A percentile compares a stretch with the other conserved stretches of the same genome.
Conservation (phyloP, 495 filamentous ascomycete genomes). For the Penicillium odoratum region DNA sequence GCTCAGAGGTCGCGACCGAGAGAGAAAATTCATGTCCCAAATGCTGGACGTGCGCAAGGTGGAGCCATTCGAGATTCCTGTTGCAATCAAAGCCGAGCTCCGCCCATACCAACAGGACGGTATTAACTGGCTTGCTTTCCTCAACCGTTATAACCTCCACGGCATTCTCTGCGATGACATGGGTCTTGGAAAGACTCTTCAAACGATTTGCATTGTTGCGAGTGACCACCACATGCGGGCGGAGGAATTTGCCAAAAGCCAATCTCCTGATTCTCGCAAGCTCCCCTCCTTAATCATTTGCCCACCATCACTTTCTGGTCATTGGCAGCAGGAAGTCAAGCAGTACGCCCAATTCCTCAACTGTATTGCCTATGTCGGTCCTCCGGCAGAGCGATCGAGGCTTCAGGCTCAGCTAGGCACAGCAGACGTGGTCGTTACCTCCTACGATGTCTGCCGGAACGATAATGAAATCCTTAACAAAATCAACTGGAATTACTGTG, state of each 20-base stretch:
- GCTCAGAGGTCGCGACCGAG: slow-evolving; percentile 83
- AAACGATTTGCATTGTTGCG: slow-evolving; percentile 96
- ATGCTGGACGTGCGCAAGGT: slow-evolving; percentile 96
- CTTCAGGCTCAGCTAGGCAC: slow-evolving; percentile 65
- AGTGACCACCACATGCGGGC: slow-evolving; percentile 93
- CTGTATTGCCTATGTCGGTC: slow-evolving; percentile 85
- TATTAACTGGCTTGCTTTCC: slow-evolving; percentile 97
- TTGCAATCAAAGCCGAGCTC: slow-evolving; percentile 93
- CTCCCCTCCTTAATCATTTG: slow-evolving; percentile 94
- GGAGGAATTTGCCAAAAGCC: slow-evolving; percentile 81
- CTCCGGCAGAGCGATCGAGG: slow-evolving; percentile 72
- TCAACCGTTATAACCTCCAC: slow-evolving; percentile 96
- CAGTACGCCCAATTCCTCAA: slow-evolving; percentile 92
- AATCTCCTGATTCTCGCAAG: slow-evolving; percentile 69
- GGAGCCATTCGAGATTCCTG: slow-evolving; percentile 88
- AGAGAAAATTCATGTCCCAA: slow-evolving; percentile 94
- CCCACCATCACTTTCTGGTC: slow-evolving; percentile 94
- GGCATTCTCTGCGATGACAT: slow-evolving; percentile 99
- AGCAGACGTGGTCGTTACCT: slow-evolving; percentile 93
- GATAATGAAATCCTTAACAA: slow-evolving; percentile 81
- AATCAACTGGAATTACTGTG: slow-evolving; percentile 94
- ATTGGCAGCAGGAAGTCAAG: slow-evolving; percentile 97
- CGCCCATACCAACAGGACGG: slow-evolving; percentile 98
- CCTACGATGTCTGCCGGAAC: slow-evolving; percentile 95
- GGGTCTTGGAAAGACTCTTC: slow-evolving; percentile 96